Base-by-base conservation (phyloP, 768 basidiomycete species). In the Psilocybe subaeruginosa region DNA sequence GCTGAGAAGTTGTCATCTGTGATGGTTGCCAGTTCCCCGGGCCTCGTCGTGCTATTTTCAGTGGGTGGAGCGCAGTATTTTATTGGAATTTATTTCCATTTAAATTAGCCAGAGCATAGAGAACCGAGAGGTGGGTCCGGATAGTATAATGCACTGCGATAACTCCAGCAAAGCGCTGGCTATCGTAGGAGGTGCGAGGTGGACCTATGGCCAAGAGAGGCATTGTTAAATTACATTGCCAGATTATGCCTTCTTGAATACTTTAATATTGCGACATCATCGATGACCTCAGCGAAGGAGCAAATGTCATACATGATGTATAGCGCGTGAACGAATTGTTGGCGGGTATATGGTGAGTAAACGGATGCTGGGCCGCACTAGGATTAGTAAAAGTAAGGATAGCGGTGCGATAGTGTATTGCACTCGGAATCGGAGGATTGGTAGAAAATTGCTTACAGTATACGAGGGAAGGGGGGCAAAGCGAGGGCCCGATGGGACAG, bases 221-320 rank as follows among this genome's bases (percentile, higher is more conserved):
- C n/a, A 33, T 4, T n/a, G 51, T 16, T 51, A n/a, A 35, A 4
- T 31, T 31, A 51, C 5, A 51, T 11, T 27, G 49, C 51, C n/a
- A 35, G 43, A 51, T 33, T 39, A 56, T 27, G 23, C 8, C 27
- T 23, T 17, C 55, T 6, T 19, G 29, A 31, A 39, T 11, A 43
- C 17, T 37, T 33, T 54, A 46, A 58, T 48, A 62, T 37, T 12
- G 56, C 45, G 52, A 47, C 59, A 66, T 68, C 69, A 69, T 64
- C 61, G 63, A 69, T 69, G 69, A 69, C 66, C 63, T 68, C 66
- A 68, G 58, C 11, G 46, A 14, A 19, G 27, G 60, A 16, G 23
- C 41, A 16, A 45, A 45, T 66, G 60, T 64, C 61, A 57, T 63
- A 17, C 43, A 56, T 60, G 62, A 64, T 67, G 60, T 33, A 37